A percentile compares a stretch with the other conserved stretches of the same genome.
These are phyloP conservation scores for Cicer bijugum DNA, from an alignment of 306 rosid genomes.

Conservation along the genomic window DNA sequence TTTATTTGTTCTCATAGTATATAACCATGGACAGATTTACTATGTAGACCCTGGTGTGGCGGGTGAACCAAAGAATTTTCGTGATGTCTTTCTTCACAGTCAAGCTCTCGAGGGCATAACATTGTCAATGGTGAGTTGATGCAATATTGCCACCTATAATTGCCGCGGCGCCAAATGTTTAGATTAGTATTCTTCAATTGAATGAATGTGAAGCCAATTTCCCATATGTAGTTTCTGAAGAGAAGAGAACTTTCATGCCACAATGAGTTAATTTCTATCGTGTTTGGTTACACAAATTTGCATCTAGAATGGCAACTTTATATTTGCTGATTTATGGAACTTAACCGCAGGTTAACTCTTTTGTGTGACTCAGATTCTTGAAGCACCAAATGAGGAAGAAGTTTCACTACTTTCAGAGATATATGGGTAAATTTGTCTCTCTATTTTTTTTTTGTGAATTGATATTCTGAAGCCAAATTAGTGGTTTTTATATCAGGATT, in stretches of 20 bases:
- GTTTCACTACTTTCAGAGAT: conserved; percentile 76
- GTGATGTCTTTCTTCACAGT: conserved; percentile 80
- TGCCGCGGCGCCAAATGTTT: conserved; percentile 1
- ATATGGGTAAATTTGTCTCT: conserved; percentile 67
- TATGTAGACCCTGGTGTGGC: conserved; percentile 65
- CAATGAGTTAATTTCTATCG: conserved; percentile 25
- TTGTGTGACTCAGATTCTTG: conserved; percentile 94
- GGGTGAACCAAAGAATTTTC: conserved; percentile 70
- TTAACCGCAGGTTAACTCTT: conserved; percentile 95
- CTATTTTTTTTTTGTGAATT: conserved; percentile 1
- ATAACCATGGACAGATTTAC: conserved; percentile 61
- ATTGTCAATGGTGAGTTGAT: conserved; percentile 74
- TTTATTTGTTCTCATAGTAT: conserved; percentile 32
- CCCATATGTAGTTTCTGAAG: background rate
- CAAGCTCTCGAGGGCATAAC: conserved; percentile 97
- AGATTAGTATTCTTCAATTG: conserved; percentile 24
- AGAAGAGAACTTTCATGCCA: conserved; percentile 1
- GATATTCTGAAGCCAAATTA: conserved; percentile 29
- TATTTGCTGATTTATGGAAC: conserved; percentile 75
- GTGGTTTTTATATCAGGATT: conserved; percentile 24
- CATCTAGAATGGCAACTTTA: conserved; percentile 45
- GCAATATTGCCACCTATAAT: conserved; percentile 5
- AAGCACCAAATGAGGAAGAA: conserved; percentile 88
- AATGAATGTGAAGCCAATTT: conserved; percentile 19
- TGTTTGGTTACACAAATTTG: conserved; percentile 14